Percentiles rank a stretch among this genome's conserved stretches.
Conservation (phyloP, 371 early-diverging fungal species). For the Mortierella sp. region DNA sequence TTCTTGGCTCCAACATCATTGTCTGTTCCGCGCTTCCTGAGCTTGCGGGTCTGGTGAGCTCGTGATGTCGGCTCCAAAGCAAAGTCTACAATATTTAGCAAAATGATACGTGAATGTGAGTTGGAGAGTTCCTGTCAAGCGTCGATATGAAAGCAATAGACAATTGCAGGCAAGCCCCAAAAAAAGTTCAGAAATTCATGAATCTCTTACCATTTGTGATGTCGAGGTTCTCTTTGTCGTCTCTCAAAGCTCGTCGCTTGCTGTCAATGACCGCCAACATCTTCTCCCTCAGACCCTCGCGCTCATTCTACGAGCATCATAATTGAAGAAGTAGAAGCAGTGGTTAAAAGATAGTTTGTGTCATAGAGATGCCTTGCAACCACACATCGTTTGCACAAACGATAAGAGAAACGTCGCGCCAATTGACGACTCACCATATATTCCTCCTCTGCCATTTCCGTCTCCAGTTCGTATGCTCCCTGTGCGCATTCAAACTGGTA, state of each 20-base stretch:
- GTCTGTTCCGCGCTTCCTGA: conserved; percentile 51
- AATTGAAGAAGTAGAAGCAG: background rate
- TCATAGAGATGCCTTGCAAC: conserved; percentile 16
- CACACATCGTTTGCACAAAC: conserved; percentile 6
- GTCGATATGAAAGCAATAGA: background rate
- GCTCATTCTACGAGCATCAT: conserved; percentile 62
- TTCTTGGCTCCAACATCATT: conserved; percentile 43
- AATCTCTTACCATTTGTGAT: conserved; percentile 64
- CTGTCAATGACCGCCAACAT: conserved; percentile 82
- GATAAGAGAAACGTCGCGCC: background rate
- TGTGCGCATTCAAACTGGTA: conserved; percentile 80
- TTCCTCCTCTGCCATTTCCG: conserved; percentile 70
- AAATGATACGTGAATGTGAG: background rate
- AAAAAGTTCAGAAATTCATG: background rate
- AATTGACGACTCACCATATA: conserved; percentile 59
- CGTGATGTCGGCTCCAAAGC: conserved; percentile 48
- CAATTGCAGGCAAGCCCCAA: no score
- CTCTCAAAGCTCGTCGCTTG: conserved; percentile 80
- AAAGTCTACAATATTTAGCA: conserved; percentile 51
- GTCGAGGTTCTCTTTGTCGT: conserved; percentile 89
- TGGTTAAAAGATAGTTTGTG: background rate
- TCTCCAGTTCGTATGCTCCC: conserved; percentile 70
- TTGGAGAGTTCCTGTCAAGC: background rate
- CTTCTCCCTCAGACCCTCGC: conserved; percentile 79
- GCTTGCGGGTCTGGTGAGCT: conserved; percentile 45